Base-by-base conservation (phyloP, 1,284 basidiomycete species). In the Taiwanofungus camphoratus region DNA sequence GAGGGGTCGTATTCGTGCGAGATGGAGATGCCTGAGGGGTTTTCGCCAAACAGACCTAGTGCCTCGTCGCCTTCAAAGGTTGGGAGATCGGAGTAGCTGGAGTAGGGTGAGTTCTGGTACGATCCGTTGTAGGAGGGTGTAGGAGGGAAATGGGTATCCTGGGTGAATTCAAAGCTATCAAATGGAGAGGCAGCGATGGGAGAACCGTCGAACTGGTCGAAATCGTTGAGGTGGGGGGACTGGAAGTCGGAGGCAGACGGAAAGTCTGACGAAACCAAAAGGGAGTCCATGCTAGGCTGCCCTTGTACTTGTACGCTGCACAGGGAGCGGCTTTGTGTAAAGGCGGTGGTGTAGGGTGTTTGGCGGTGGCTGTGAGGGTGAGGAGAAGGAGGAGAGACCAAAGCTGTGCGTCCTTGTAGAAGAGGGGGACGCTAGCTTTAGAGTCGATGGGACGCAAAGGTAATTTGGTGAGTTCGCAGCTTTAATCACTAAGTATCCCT, bases 21-120 rank as follows among this genome's bases (percentile, higher is more conserved):
- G 45, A 55, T 52, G 38, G 59, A 51, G 36, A 67, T 56, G 36
- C 52, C 58, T 24, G 65, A 61, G 22, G 59, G 58, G 49, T 64
- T 61, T 40, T 66, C 66, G 39, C 68, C 65, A 16, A 72, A 71
- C 42, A 74, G 52, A 36, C 48, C 59, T 26, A 69, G 62, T 37
- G 60, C 48, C 35, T 74, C 69, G 37, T 73, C 69, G 31, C 64
- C 66, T 56, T 69, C 68, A 60, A 76, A 77, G 45, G 70, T 70
- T 18, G 60, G 59, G 8, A 86, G 77, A 21, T 85, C 82, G 2
- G 80, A 82, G 50, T 76, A 69, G 41, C 61, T 68, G 5, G 81
- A 83, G 60, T 71, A 84, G n/a, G 82, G 81, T 0, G 82, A 83
- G 61, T 79, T 76, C 56, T 78, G 69, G 58, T 74, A 75, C 1